Base-by-base conservation (phyloP, 805 yeast species). In the Candida succiphila region DNA sequence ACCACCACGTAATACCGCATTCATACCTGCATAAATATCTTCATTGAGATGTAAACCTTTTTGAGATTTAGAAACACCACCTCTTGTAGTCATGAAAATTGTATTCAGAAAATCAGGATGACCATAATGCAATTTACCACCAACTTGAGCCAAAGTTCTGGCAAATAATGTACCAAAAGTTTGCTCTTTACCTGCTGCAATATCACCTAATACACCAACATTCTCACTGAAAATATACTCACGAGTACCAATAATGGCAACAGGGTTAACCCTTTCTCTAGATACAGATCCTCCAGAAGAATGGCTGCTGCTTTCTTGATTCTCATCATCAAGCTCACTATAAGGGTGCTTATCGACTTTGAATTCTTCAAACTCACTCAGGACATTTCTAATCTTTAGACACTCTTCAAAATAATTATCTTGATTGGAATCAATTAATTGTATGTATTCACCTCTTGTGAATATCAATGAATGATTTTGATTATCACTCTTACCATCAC, bases 131-230 rank as follows among this genome's bases (percentile, higher is more conserved):
- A 83, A 65, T 51, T 83, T 83, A 21, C 88, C 89, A 19, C 89
- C 92, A 44, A 82, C 71, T 49, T 77, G 78, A 3, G 89, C 88
- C 52, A 82, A 63, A 2, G 92, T 81, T 52, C 94, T 71, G 0
- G 92, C 85, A 56, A 81, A 82, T 37, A 83, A 65, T 0, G 94
- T 83, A 35, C 94, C 92, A 58, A 83, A 83, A 8, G 92, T 83
- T 52, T 83, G 92, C 56, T 83, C 94, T 50, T 83, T 83, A 31
- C 89, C 89, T 12, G 94, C 94, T 16, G 92, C 89, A 43, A 83
- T 76, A 56, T 83, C 94, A 33, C 92, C 94, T 31, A 83, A 62
- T 33, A 83, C 73, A 31, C 94, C 94, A 39, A 79, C 69, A 50
- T 82, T 83, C 51, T 83, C 92, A 8, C 89, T 80, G 57, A 82